phyloP scores from a whole-genome alignment of 768 basidiomycete genomes.

The Hygrophorus pudorinus region DNA sequence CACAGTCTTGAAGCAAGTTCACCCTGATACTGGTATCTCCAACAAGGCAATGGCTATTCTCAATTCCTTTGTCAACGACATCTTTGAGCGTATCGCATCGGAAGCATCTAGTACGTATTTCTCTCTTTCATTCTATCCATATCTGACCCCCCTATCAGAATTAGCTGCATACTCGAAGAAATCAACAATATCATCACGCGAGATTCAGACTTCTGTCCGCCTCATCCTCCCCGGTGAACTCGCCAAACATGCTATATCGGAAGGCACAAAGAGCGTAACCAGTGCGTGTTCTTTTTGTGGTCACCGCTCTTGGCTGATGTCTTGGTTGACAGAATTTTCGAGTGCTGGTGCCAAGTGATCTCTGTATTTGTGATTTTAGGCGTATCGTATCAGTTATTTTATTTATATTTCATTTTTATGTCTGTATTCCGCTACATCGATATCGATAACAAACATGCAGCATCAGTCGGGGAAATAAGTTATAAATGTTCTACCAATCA shows the following conservation, averaged over 20 bases:
- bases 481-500: no score
- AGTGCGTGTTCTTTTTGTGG: not conserved
- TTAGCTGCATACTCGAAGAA: conserved; percentile 97
- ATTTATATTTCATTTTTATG: conserved; percentile 5
- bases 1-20: conserved; percentile 79
- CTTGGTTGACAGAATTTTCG: conserved; percentile 5
- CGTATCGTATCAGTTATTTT: conserved; percentile 2
- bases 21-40: conserved; percentile 90
- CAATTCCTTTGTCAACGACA: conserved; percentile 80
- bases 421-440: no score
- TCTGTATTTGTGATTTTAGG: not conserved
- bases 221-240: conserved; percentile 95
- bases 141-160: conserved; percentile 36
- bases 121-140: conserved; percentile 3
- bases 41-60: conserved; percentile 83
- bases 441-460: no score
- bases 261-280: conserved; percentile 11
- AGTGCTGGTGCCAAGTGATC: conserved; percentile 9
- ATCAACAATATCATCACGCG: conserved; percentile 96
- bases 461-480: no score
- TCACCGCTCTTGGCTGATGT: not conserved
- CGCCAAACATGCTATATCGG: conserved; percentile 12
- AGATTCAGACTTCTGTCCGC: conserved; percentile 95
- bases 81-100: conserved; percentile 79
- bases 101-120: conserved; percentile 72